Evolutionary conservation across 2,329 filamentous ascomycete genomes (phyloP), one percentile per base, ranked within the genome.

Genomic region (Fusarium udum): DNA sequence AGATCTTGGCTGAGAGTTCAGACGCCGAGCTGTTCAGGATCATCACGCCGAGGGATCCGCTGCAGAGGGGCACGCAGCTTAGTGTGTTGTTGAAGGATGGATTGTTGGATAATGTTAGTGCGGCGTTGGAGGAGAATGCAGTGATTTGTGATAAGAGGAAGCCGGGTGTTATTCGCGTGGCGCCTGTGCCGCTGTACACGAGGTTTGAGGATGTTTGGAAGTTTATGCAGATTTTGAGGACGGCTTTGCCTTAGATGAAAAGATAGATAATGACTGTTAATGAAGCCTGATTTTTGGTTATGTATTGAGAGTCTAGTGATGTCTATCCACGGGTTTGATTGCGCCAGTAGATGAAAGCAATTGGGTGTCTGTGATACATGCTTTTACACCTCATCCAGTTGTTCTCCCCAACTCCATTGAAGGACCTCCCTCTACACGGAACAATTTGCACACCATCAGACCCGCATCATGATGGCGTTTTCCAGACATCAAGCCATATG

Each of bases 181-280:
- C 95, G 4, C 95, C 95, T 3, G 92, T 93, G 46, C 94, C 95
- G 14, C 81, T 97, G 74, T 97, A 97, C 82, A 95, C 95, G 78
- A 90, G 88, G 1, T 97, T 93, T 79, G 85, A 87, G 67, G 95
- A 97, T 76, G 91, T 95, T 12, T 86, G 82, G 82, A 82, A 75
- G 52, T 87, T 86, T 62, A 84, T 87, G 80, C 80, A 84, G 69
- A 79, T 84, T 7, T 59, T 87, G 53, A 76, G 80, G 42, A 74
- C 73, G 3, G 80, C 82, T 12, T 69, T 84, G 67, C 52, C 79
- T 58, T 78, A 73, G 36, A 24, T 32, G 20, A 52, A 32, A 42
- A 64, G 32, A 45, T 48, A 32, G 59, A 61, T 59, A 61, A 62
- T 51, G 55, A 65, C 31, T 36, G 37, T 52, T 64, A 64, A 69